A percentile compares a stretch with the other conserved stretches of the same genome.
phyloP scores from a whole-genome alignment of 441 rosid species.

The Pelargonium myrrhifolium region DNA sequence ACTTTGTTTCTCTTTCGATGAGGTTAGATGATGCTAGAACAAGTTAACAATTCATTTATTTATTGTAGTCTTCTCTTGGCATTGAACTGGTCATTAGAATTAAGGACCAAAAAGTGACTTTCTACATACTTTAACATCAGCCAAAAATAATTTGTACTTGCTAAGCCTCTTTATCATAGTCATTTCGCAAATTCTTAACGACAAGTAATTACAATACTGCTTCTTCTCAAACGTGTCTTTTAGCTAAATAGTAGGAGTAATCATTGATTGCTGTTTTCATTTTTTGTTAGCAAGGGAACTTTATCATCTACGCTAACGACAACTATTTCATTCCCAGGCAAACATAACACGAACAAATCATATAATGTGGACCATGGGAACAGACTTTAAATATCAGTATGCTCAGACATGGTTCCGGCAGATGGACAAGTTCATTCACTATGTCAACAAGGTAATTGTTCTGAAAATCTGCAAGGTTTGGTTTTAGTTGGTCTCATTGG shows the following conservation, averaged over 20 bases:
- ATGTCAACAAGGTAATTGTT: conserved; percentile 52
- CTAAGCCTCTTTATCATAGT: not conserved
- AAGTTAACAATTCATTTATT: not conserved
- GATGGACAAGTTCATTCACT: conserved; percentile 95
- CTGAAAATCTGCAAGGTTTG: not conserved
- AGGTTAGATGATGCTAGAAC: not conserved
- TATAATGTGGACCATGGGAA: conserved; percentile 99
- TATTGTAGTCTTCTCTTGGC: not conserved
- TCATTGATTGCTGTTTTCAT: not conserved
- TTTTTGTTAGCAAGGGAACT: not conserved
- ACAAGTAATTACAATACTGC: not conserved
- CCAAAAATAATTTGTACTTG: not conserved
- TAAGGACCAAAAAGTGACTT: too few species aligned
- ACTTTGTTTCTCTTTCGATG: not conserved
- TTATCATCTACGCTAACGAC: not conserved
- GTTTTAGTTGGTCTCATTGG: conserved; percentile 27
- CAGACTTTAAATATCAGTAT: conserved; percentile 96
- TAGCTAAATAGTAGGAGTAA: not conserved
- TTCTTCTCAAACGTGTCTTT: not conserved
- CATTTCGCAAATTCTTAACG: not conserved
- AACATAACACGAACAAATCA: conserved; percentile 87
- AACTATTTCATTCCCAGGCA: conserved; percentile 48
- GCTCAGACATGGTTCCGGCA: conserved; percentile 88
- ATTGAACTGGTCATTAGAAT: too few species aligned
- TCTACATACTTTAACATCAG: not conserved